A percentile compares a stretch with the other conserved stretches of the same genome.
phyloP scores from a whole-genome alignment of 2,329 filamentous ascomycete genomes.

The Karstenula rhodostoma region DNA sequence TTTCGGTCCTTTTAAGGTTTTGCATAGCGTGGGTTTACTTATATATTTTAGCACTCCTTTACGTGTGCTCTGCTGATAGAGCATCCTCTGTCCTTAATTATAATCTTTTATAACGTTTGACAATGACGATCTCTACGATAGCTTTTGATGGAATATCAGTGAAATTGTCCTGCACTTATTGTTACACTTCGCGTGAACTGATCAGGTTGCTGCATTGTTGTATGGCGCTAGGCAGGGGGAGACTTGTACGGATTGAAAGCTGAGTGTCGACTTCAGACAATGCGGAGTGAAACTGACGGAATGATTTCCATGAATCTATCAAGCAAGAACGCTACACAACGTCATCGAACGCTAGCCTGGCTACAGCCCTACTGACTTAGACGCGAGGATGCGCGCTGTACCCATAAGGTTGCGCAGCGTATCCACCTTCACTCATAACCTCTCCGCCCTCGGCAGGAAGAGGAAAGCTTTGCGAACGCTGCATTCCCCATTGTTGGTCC shows the following conservation, averaged over 20 bases:
- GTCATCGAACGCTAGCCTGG: background rate
- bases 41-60: slow-evolving; percentile 1
- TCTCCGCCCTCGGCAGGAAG: slow-evolving; percentile 6
- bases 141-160: background rate
- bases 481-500: slow-evolving; percentile 37
- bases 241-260: too few species aligned
- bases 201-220: too few species aligned
- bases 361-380: background rate
- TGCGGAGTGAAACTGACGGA: background rate
- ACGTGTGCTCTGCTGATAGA: background rate
- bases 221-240: too few species aligned
- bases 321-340: background rate
- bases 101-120: background rate
- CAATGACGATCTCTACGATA: background rate
- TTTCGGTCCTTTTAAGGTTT: slow-evolving; percentile 2
- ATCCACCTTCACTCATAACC: background rate
- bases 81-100: slow-evolving; percentile 2
- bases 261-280: too few species aligned
- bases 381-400: background rate
- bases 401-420: background rate
- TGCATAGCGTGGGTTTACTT: slow-evolving; percentile 4
- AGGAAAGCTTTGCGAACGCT: slow-evolving; percentile 29
- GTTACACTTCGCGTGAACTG: background rate
- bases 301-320: background rate
- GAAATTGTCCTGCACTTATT: background rate